phyloP scores from a whole-genome alignment of 2,329 filamentous ascomycete species.

The Ceratocystis smalleyi region DNA sequence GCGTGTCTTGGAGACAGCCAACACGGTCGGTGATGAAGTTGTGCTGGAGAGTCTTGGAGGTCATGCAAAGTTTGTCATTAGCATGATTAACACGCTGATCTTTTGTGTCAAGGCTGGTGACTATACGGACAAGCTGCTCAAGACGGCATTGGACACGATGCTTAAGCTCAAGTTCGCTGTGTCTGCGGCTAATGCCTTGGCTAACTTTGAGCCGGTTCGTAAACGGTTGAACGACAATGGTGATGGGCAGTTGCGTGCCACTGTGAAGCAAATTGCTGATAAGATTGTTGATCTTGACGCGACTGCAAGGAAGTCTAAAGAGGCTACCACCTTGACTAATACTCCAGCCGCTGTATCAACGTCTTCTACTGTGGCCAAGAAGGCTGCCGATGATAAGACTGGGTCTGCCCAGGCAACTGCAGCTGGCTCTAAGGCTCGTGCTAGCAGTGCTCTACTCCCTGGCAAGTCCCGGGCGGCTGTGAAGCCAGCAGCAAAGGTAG shows the following conservation, averaged over 20 bases:
- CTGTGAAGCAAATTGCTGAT: constrained; percentile 40
- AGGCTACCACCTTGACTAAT: neutral
- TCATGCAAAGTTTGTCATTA: constrained; percentile 41
- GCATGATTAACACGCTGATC: constrained; percentile 38
- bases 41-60: constrained; percentile 43
- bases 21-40: constrained; percentile 38
- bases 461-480: constrained; percentile 32
- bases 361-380: neutral
- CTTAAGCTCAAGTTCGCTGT: constrained; percentile 47
- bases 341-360: neutral
- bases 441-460: constrained; percentile 25
- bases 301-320: constrained; percentile 29
- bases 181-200: constrained; percentile 28
- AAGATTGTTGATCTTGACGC: constrained; percentile 17
- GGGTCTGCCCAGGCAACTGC: constrained; percentile 12
- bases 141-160: constrained; percentile 43
- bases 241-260: constrained; percentile 46
- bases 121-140: constrained; percentile 38
- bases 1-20: constrained; percentile 37
- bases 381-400: neutral
- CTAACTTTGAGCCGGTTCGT: constrained; percentile 48
- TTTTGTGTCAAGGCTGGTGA: constrained; percentile 38
- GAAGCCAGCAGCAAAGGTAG: constrained; percentile 28
- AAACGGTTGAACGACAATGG: constrained; percentile 49
- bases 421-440: constrained; percentile 24